Conservation (phyloP, 2,329 filamentous ascomycete genomes). For the Colletotrichum tamarilloi region DNA sequence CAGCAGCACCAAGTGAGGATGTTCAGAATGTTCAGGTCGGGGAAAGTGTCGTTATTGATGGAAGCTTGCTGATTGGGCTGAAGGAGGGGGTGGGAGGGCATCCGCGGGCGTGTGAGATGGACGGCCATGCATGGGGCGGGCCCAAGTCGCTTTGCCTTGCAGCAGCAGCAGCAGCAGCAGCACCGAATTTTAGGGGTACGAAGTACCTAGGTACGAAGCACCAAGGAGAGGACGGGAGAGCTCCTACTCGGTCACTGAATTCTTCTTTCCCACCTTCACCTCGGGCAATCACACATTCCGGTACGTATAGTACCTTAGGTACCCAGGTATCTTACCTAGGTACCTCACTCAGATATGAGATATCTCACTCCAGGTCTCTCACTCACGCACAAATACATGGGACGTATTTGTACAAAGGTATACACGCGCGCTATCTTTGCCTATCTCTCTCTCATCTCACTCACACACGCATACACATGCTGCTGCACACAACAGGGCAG, state of each 20-base stretch:
- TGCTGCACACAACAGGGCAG: background rate
- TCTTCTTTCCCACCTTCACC: background rate
- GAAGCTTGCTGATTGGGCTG: conserved; percentile 32
- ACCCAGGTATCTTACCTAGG: too few relatives aligned
- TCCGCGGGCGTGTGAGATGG: background rate
- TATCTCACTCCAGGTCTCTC: background rate
- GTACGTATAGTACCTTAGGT: background rate
- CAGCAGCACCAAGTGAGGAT: conserved; percentile 23
- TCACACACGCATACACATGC: background rate
- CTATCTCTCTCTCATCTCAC: background rate
- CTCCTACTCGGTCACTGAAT: background rate
- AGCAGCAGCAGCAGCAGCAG: background rate
- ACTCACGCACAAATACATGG: background rate
- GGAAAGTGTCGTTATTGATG: conserved; percentile 25
- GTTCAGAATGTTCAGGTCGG: conserved; percentile 25
- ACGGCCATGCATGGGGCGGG: conserved; percentile 14
- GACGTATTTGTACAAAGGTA: background rate
- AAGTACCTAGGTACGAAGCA: background rate
- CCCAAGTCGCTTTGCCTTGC: conserved; percentile 7
- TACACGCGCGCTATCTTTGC: background rate
- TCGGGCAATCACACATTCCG: background rate
- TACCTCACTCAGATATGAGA: too few relatives aligned
- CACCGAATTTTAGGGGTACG: background rate
- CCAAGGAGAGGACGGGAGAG: background rate
- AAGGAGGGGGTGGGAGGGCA: background rate